Evolutionary conservation across 305 asterid species (phyloP), one percentile per base, ranked within the genome.

Genomic region (Solanum hybrid): DNA sequence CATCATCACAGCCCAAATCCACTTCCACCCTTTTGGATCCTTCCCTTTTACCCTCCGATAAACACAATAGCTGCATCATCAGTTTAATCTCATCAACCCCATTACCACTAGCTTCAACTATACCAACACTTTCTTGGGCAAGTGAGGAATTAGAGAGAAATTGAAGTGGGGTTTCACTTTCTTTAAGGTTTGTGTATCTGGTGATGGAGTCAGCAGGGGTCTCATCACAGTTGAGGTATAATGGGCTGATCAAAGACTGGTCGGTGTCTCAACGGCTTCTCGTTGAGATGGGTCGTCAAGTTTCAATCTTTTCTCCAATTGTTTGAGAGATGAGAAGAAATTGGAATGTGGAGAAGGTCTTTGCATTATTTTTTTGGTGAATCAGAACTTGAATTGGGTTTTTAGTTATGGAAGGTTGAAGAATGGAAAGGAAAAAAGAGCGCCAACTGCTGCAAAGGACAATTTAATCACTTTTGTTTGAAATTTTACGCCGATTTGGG

Each of bases 261-360:
- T 76, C 17, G 92, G 75, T 40, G 86, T 36, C 11, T 78, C 1
- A 88, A 77, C 6, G 38, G 89, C 26, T 88, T 84, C 24, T 69
- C 56, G 34, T 82, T 31, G 89, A 90, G 89, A 42, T 79, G 90
- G 38, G 8, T 78, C 51, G 56, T 94, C 96, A 29, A 92, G 92
- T 91, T 93, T 92, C 88, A 93, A 92, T 89, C 96, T 92, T 92
- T 94, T 93, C 88, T 95, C 97, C 10, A 92, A 92, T 88, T 88
- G 94, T 90, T 90, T 92, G 79, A 94, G 94, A 87, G 95, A 92
- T 87, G 92, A 89, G 97, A 95, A 95, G 73, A 95, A 95, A 85
- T 88, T 92, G 82, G 91, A 71, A 87, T 93, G 93, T 5, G 90
- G 76, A 38, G 92, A 84, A 35, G 88, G 51, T 13, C 93, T 71